Evolutionary conservation across 2,329 filamentous ascomycete species (phyloP).

Genomic region (Botrytis elliptica): DNA sequence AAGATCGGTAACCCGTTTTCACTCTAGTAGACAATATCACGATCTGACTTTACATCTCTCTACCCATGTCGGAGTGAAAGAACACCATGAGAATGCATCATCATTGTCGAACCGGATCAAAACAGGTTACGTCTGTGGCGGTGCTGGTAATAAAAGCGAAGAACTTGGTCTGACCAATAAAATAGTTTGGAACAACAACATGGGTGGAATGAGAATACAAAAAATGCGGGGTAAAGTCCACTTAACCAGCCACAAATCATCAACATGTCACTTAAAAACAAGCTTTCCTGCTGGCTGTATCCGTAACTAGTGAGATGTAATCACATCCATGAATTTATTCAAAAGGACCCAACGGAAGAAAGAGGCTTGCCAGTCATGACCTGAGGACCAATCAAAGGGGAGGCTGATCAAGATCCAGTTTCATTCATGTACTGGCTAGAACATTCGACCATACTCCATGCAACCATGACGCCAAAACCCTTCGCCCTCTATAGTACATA

Average conservation of each 20-base stretch:
- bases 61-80: background rate
- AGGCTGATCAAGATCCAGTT: background rate
- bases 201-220: background rate
- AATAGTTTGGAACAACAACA: background rate
- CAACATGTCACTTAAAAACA: slow-evolving; percentile 11
- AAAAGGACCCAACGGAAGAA: background rate
- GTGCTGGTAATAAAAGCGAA: background rate
- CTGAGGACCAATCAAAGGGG: background rate
- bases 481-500: background rate
- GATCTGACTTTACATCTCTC: background rate
- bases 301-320: background rate
- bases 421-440: background rate
- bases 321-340: background rate
- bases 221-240: background rate
- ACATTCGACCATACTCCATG: background rate
- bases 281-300: slow-evolving; percentile 6
- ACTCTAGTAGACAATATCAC: background rate
- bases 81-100: background rate
- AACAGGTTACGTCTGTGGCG: slow-evolving; percentile 14
- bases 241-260: slow-evolving; percentile 5
- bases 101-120: background rate
- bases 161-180: background rate
- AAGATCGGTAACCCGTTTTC: background rate
- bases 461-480: slow-evolving; percentile 1
- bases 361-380: background rate